Conservation (phyloP, 495 filamentous ascomycete species). For the Filosporella fistucella region DNA sequence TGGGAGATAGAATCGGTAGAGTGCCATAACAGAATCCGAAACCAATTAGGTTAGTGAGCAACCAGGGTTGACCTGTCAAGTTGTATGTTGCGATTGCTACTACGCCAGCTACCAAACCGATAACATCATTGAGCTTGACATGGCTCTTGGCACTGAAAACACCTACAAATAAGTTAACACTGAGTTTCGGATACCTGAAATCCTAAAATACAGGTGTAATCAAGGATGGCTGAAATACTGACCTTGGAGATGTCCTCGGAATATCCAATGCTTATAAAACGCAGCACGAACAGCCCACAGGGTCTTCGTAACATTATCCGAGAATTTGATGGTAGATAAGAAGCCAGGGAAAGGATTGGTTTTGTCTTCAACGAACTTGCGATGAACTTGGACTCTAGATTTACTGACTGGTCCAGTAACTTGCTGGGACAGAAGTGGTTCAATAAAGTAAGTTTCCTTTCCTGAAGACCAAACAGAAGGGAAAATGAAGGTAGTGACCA, state of each 20-base stretch:
- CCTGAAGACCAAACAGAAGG: slow-evolving; percentile 53
- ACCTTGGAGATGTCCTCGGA: slow-evolving; percentile 33
- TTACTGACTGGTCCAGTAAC: slow-evolving; percentile 12
- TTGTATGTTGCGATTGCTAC: slow-evolving; percentile 63
- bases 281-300: slow-evolving; percentile 43
- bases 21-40: slow-evolving; percentile 81
- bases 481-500: slow-evolving; percentile 66
- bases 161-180: slow-evolving; percentile 4
- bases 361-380: slow-evolving; percentile 29
- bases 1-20: slow-evolving; percentile 82
- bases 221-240: background rate
- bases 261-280: slow-evolving; percentile 42
- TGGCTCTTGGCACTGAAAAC: slow-evolving; percentile 11
- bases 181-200: no score
- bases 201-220: background rate
- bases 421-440: slow-evolving; percentile 24
- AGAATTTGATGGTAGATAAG: slow-evolving; percentile 28
- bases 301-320: slow-evolving; percentile 16
- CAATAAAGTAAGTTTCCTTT: slow-evolving; percentile 41
- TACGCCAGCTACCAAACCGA: slow-evolving; percentile 57
- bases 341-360: slow-evolving; percentile 39
- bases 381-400: slow-evolving; percentile 8
- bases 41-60: slow-evolving; percentile 81
- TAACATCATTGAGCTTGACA: slow-evolving; percentile 36
- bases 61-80: slow-evolving; percentile 66